These are phyloP conservation scores for Pseudofabraea citricarpa DNA, from an alignment of 2,329 filamentous ascomycete species.

Conservation along the genomic window DNA sequence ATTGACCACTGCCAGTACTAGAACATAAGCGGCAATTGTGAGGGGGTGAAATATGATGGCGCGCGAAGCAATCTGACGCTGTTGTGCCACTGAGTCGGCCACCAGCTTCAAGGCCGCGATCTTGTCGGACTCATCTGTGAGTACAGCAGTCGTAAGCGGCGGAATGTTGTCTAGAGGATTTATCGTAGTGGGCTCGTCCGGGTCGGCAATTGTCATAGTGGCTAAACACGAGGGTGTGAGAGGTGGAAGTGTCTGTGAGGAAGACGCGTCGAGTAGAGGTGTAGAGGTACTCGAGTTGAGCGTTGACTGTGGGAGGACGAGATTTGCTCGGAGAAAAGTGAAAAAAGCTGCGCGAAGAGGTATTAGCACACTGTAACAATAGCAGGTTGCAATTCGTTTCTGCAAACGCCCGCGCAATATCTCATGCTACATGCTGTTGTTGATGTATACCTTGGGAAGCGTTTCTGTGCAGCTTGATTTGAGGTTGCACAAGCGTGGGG, in stretches of 20 bases:
- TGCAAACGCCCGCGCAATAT: too few relatives aligned
- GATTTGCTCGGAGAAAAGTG: constrained; percentile 74
- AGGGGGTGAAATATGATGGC: constrained; percentile 61
- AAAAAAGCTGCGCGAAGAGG: constrained; percentile 74
- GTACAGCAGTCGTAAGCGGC: constrained; percentile 56
- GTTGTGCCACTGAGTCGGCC: constrained; percentile 78
- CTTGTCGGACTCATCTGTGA: constrained; percentile 53
- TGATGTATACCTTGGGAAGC: neutral
- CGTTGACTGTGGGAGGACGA: constrained; percentile 55
- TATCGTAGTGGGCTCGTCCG: constrained; percentile 24
- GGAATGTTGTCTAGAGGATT: constrained; percentile 46
- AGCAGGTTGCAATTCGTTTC: too few relatives aligned
- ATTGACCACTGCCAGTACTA: constrained; percentile 39
- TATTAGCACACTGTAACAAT: too few relatives aligned
- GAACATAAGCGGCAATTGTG: constrained; percentile 42
- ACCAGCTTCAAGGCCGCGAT: constrained; percentile 66
- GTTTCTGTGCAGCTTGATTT: neutral
- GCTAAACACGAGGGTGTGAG: constrained; percentile 32
- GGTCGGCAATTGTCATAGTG: constrained; percentile 29
- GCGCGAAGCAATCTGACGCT: constrained; percentile 63
- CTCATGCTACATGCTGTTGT: neutral
- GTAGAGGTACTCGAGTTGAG: constrained; percentile 56
- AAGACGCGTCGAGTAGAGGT: constrained; percentile 53
- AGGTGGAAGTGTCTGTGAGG: constrained; percentile 33
- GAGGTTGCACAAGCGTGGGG: neutral